Evolutionary conservation across 805 yeast species (phyloP), one percentile per base, ranked within the genome.

Genomic region (Ogataea parapolymorpha): DNA sequence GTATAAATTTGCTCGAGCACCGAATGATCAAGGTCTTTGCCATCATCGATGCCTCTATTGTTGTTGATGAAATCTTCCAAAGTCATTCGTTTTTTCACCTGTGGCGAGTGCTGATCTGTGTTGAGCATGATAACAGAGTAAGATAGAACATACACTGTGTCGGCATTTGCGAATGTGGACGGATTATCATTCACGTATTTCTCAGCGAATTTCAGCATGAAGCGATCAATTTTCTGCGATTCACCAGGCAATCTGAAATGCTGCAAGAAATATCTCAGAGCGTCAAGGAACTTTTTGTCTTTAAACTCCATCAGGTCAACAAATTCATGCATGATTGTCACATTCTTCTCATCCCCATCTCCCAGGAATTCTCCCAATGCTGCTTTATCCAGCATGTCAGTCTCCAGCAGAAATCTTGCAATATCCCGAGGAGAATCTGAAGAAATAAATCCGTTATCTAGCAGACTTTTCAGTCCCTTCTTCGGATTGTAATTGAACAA

Each of bases 181-280:
- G 96, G 96, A 58, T 93, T 93, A 46, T 91, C 96, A 49, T 85
- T 80, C 16, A 82, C 81, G 58, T 82, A 93, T 51, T 95, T 74
- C 63, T 88, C 95, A 5, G 99, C 99, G 69, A 95, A 95, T 58
- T 93, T 91, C 60, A 93, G 76, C 96, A 95, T 87, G 59, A 82
- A 88, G 53, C 99, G 75, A 70, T 93, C 99, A 59, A 93, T 91
- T 58, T 93, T 91, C 66, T 93, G 99, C 5, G 96, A 90, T 66
- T 93, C 99, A 37, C 99, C 99, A 2, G 99, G 99, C 45, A 93
- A 73, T 61, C 99, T 74, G 67, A 93, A 95, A 35, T 79, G 74
- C 58, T 95, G 99, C 44, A 93, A 71, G 56, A 88, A 88, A 12
- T 67, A 70, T 51, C 99, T 76, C 68, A 93, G 69, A 0, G 98